Evolutionary conservation across 257 asterid species (phyloP), one percentile per base, ranked within the genome.

Genomic region (Dorcoceras hygrometricum): DNA sequence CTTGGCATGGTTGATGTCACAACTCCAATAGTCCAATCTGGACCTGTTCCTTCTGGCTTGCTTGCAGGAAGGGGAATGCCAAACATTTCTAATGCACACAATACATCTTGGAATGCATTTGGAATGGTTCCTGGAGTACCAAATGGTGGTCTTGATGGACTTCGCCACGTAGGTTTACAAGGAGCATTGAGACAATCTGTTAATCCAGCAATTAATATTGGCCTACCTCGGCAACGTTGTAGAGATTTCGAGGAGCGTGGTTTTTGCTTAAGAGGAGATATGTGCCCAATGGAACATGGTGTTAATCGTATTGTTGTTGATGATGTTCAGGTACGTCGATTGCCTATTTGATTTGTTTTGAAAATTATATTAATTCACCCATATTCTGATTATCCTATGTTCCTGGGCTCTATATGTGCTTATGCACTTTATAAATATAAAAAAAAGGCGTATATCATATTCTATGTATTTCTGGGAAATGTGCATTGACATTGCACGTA

Each of bases 231-330:
- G 67, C 97, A 84, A 77, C 73, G 89, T 67, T 94, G 99, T 73
- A 86, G 96, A 81, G 99, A 94, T 82, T 94, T 94, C 70, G 99
- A 94, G 81, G 99, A 94, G 75, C 98, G 95, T 69, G 99, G 99
- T 50, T 94, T 91, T 89, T 94, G 99, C 81, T 77, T 94, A 76
- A 89, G 99, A 81, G 99, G 99, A 50, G 97, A 90, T 75, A 93
- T 93, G 92, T 93, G 99, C 75, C 97, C 96, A 0, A 85, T 93
- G 99, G 97, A 93, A 80, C 99, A 93, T 76, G 99, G 99, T 48
- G 81, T 94, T 59, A 89, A 94, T 75, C 99, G 96, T 59, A 94
- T 94, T 73, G 96, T 94, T 80, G 78, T 94, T 75, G 99, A 94
- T 72, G 99, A 94, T 81, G 99, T 93, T 73, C 99, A 93, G 99